Evolutionary conservation across 345 rosid species (phyloP).

Genomic region (Firmiana major): DNA sequence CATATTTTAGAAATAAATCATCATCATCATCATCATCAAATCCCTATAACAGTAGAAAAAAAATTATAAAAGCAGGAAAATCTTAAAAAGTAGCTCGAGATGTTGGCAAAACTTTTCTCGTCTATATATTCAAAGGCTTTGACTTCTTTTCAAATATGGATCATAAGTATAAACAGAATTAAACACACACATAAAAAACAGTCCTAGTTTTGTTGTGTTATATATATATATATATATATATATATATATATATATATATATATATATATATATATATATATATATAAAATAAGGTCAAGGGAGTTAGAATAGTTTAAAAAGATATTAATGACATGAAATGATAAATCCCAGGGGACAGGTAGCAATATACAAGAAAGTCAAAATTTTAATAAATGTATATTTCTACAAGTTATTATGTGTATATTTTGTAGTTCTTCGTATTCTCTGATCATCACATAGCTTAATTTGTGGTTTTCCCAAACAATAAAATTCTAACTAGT

Average conservation of each 20-base stretch:
- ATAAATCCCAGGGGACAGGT: neutral
- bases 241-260: no score
- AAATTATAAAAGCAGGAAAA: no score
- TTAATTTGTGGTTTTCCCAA: neutral
- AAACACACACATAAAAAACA: no score
- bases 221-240: no score
- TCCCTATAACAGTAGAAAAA: no score
- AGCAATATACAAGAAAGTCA: neutral
- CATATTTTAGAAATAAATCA: no score
- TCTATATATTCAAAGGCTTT: neutral
- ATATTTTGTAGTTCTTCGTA: neutral
- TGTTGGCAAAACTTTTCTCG: neutral
- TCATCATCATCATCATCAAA: no score
- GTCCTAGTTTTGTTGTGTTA: neutral
- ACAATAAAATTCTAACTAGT: neutral
- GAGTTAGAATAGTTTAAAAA: neutral
- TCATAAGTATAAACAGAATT: neutral
- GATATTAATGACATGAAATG: neutral
- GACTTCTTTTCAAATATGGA: neutral
- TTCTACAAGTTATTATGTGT: neutral
- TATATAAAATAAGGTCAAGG: conserved; percentile 10
- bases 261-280: no score
- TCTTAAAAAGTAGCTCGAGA: neutral
- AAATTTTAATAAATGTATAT: neutral
- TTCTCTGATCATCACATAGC: neutral